Percentiles rank a stretch among this genome's conserved stretches.
These are phyloP conservation scores for Emergomyces africanus DNA, from an alignment of 2,329 filamentous ascomycete species.

Conservation along the genomic window DNA sequence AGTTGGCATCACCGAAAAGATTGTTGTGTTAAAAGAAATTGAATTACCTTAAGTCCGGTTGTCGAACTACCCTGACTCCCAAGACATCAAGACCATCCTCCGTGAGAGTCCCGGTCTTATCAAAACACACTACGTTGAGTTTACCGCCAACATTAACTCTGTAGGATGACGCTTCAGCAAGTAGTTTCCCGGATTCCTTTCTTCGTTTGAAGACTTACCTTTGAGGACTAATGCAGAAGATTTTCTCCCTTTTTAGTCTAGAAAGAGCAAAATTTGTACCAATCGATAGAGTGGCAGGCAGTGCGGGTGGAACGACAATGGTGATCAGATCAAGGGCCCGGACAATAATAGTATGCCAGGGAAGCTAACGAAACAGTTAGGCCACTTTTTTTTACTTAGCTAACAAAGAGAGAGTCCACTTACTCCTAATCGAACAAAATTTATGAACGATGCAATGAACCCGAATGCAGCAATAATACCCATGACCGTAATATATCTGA, in stretches of 20 bases:
- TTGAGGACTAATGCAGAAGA: conserved; percentile 97
- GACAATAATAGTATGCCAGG: conserved; percentile 83
- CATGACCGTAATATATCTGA: conserved; percentile 97
- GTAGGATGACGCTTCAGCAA: not conserved
- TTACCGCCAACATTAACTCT: conserved; percentile 94
- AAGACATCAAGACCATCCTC: conserved; percentile 82
- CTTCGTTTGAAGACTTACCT: conserved; percentile 22
- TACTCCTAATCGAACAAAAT: conserved; percentile 69
- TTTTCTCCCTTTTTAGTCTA: conserved; percentile 73
- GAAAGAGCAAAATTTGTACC: conserved; percentile 90
- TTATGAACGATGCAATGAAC: conserved; percentile 82
- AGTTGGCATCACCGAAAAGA: not conserved
- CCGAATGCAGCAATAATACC: conserved; percentile 70
- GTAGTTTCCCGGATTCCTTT: no score
- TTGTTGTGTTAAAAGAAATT: not conserved
- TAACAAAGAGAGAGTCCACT: conserved; percentile 11
- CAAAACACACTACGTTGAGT: conserved; percentile 69
- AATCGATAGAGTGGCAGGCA: conserved; percentile 90
- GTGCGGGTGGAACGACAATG: conserved; percentile 88
- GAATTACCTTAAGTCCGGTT: conserved; percentile 37
- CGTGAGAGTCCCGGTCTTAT: conserved; percentile 79
- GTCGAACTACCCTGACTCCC: conserved; percentile 66
- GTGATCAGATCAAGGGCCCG: conserved; percentile 91
- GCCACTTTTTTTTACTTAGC: not conserved
- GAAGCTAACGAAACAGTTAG: conserved; percentile 37